These are phyloP conservation scores for Penicillium brasilianum DNA, from an alignment of 2,329 filamentous ascomycete species.

Conservation along the genomic window DNA sequence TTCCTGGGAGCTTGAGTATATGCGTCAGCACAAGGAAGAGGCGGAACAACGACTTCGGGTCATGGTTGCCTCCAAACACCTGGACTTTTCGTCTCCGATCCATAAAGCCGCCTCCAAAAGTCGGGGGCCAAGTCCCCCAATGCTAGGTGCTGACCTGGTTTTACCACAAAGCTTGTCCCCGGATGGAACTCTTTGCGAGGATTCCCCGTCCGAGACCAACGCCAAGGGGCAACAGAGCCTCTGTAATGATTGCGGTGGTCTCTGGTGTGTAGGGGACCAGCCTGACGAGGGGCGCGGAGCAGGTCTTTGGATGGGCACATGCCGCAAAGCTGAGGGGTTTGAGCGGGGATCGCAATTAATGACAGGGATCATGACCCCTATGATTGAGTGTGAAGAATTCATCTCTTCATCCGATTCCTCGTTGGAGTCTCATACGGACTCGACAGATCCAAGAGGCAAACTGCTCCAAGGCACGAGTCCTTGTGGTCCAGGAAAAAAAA, in stretches of 20 bases:
- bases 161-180: constrained; percentile 85
- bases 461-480: constrained; percentile 7
- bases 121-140: constrained; percentile 71
- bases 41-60: constrained; percentile 54
- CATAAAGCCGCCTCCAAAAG: constrained; percentile 54
- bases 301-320: constrained; percentile 52
- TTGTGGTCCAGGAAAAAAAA: constrained; percentile 24
- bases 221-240: constrained; percentile 56
- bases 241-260: constrained; percentile 61
- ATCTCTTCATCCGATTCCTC: not conserved
- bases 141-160: constrained; percentile 80
- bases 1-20: constrained; percentile 77
- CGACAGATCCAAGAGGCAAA: not conserved
- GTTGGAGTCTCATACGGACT: not conserved
- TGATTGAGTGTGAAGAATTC: constrained; percentile 23
- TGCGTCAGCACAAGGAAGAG: constrained; percentile 77
- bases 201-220: constrained; percentile 66
- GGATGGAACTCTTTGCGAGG: constrained; percentile 81
- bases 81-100: constrained; percentile 45
- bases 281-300: constrained; percentile 43
- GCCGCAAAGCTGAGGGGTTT: constrained; percentile 34
- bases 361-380: constrained; percentile 36
- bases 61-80: constrained; percentile 39
- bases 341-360: constrained; percentile 20
- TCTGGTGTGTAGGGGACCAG: constrained; percentile 78